Conservation (phyloP, 129 eudicot genomes). For the Saussurea involucrata region DNA sequence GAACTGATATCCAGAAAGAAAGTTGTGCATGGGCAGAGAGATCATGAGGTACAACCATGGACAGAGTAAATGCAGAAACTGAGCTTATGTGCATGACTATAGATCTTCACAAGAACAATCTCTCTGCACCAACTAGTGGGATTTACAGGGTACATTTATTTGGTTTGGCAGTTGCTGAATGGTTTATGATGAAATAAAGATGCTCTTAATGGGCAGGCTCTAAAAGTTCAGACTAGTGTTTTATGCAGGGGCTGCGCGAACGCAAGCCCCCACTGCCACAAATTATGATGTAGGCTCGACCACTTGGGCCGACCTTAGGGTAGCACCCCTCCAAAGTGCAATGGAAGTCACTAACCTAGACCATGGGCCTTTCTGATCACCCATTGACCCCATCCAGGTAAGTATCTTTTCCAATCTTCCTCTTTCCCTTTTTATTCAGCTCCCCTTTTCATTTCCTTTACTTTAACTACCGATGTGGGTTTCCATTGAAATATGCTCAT, state of each 20-base stretch:
- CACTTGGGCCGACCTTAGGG: constrained; percentile 31
- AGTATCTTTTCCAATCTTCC: background rate
- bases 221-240: background rate
- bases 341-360: constrained; percentile 27
- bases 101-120: too few relatives aligned
- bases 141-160: too few relatives aligned
- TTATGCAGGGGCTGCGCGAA: constrained; percentile 48
- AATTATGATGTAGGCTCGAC: constrained; percentile 52
- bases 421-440: background rate
- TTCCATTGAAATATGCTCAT: too few relatives aligned
- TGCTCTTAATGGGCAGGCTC: too few relatives aligned
- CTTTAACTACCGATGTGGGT: background rate
- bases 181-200: too few relatives aligned
- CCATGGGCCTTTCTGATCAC: constrained; percentile 24
- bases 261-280: constrained; percentile 53
- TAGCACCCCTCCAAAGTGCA: constrained; percentile 28
- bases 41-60: too few relatives aligned
- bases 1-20: too few relatives aligned
- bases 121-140: too few relatives aligned
- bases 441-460: background rate
- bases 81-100: too few relatives aligned
- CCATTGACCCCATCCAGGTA: constrained; percentile 39
- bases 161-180: too few relatives aligned
- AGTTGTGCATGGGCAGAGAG: too few relatives aligned
- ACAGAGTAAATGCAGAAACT: too few relatives aligned